These are phyloP conservation scores for Podila epigama DNA, from an alignment of 192 early-diverging fungal species.

Conservation along the genomic window DNA sequence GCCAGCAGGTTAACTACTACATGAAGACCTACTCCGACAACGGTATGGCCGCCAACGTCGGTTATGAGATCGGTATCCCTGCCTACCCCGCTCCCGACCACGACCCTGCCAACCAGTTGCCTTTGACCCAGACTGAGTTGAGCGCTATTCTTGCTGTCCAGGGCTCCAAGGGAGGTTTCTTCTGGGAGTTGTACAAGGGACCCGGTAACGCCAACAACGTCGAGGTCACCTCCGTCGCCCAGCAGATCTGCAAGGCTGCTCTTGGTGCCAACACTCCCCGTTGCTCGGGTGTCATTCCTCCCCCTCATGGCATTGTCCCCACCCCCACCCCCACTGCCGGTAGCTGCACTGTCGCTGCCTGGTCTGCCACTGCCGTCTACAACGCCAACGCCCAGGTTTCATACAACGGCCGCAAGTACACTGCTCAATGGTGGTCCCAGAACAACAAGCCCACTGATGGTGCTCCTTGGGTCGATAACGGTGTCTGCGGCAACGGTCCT, in stretches of 20 bases:
- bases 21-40: slow-evolving; percentile 45
- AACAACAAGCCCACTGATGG: slow-evolving; percentile 40
- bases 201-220: slow-evolving; percentile 25
- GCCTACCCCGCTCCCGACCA: slow-evolving; percentile 43
- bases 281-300: slow-evolving; percentile 41
- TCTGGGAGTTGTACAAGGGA: slow-evolving; percentile 50
- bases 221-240: slow-evolving; percentile 29
- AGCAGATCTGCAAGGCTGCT: slow-evolving; percentile 48
- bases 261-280: slow-evolving; percentile 37
- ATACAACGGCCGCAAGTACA: slow-evolving; percentile 55
- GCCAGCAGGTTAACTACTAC: slow-evolving; percentile 46
- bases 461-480: slow-evolving; percentile 42
- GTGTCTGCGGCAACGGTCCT: slow-evolving; percentile 13
- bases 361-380: slow-evolving; percentile 37
- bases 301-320: slow-evolving; percentile 9
- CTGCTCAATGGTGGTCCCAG: slow-evolving; percentile 54
- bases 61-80: slow-evolving; percentile 50
- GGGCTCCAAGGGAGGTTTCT: slow-evolving; percentile 48
- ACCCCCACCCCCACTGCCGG: slow-evolving; percentile 14
- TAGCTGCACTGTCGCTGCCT: slow-evolving; percentile 49
- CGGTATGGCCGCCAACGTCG: slow-evolving; percentile 33
- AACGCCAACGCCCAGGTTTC: slow-evolving; percentile 47
- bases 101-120: slow-evolving; percentile 44
- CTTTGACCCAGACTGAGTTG: slow-evolving; percentile 37
- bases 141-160: slow-evolving; percentile 35